phyloP scores from a whole-genome alignment of 805 yeast genomes.

The Cephaloascus fragrans region DNA sequence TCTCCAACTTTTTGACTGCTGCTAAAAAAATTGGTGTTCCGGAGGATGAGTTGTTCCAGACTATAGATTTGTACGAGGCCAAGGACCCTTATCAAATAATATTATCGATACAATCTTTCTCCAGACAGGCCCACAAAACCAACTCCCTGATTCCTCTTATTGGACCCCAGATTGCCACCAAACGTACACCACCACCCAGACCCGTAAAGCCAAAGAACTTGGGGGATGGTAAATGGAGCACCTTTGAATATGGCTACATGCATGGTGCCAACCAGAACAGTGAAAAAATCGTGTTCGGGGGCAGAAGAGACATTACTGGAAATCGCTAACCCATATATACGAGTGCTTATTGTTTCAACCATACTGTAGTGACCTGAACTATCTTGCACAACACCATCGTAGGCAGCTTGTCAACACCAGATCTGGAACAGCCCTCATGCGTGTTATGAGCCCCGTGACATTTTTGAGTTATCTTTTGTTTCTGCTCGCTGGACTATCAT shows the following conservation, averaged over 20 bases:
- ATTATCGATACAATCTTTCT: constrained; percentile 64
- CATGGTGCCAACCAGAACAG: constrained; percentile 45
- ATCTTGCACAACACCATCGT: too few relatives aligned
- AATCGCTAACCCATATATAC: too few relatives aligned
- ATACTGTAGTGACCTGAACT: too few relatives aligned
- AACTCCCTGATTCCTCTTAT: constrained; percentile 16
- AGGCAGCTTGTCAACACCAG: too few relatives aligned
- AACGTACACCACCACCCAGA: constrained; percentile 35
- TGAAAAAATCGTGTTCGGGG: constrained; percentile 47
- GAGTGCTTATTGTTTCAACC: too few relatives aligned
- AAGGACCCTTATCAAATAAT: constrained; percentile 72
- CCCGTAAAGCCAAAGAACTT: constrained; percentile 48
- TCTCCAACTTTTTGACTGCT: constrained; percentile 56
- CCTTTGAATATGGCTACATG: constrained; percentile 51
- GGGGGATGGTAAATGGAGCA: constrained; percentile 47
- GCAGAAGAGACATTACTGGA: constrained; percentile 31
- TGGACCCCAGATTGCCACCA: constrained; percentile 34
- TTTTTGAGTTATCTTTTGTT: too few relatives aligned
- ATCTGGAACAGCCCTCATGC: too few relatives aligned
- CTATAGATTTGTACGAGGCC: constrained; percentile 62
- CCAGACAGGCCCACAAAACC: constrained; percentile 51
- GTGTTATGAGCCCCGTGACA: too few relatives aligned
- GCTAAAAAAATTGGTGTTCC: constrained; percentile 62
- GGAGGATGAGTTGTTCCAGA: constrained; percentile 74
- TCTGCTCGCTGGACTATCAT: too few relatives aligned